Base-by-base conservation (phyloP, 306 rosid species). In the Abrus pulchellus region DNA sequence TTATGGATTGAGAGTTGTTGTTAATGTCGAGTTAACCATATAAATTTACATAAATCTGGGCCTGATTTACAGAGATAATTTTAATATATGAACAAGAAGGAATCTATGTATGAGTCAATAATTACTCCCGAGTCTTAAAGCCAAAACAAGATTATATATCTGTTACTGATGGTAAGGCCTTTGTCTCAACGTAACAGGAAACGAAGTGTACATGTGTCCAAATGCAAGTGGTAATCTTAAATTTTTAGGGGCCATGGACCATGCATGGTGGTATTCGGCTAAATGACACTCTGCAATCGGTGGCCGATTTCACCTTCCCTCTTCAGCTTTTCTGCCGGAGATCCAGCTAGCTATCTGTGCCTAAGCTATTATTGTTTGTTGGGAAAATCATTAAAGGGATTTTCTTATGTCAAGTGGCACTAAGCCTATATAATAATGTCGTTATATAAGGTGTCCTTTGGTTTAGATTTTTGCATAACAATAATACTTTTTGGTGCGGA, bases 61-160 rank as follows among this genome's bases (percentile, higher is more conserved):
- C 66, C 52, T 72, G 54, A 72, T 74, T 55, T 6, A 9, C 55
- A 12, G 6, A 43, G 11, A 43, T 14, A 20, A 11, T 30, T 32
- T 76, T 5, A 20, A 20, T 20, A 20, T 83, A 80, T 63, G 90
- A 89, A 73, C 2, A 62, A 79, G 47, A 86, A 66, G 8, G 75
- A 53, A 53, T 85, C 86, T 81, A 86, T 85, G 88, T 47, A 70
- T 44, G 83, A 82, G 41, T 76, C 84, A 78, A 20, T 20, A 20
- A 20, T 20, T 20, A 20, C 66, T 54, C 36, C 29, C 44, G 45
- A 9, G 12, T 11, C 14, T 13, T 40, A 54, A 81, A 53, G 70
- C 53, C 59, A 49, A 68, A 30, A 68, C 36, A 73, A 68, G 65
- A 84, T 80, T 41, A 50, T 69, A 75, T 65, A 55, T 68, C 68